These are phyloP conservation scores for Sonneratia caseolaris DNA, from an alignment of 345 rosid genomes.

Conservation along the genomic window DNA sequence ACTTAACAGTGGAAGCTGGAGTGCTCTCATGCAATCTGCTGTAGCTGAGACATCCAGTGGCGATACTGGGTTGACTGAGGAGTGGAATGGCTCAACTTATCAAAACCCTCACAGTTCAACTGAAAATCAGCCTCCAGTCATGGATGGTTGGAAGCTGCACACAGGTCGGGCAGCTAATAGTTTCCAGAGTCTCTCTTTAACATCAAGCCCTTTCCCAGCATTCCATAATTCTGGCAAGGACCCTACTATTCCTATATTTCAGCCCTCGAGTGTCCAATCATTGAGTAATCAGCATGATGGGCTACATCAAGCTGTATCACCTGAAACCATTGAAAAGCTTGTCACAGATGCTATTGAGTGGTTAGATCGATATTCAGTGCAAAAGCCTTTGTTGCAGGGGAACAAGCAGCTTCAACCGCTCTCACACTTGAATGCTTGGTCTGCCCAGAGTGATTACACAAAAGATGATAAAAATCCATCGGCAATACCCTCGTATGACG, in stretches of 20 bases:
- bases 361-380: constrained; percentile 32
- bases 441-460: constrained; percentile 24
- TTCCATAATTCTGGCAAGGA: constrained; percentile 20
- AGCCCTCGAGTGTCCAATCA: constrained; percentile 29
- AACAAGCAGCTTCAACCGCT: constrained; percentile 26
- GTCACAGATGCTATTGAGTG: constrained; percentile 25
- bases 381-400: constrained; percentile 20
- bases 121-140: constrained; percentile 33
- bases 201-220: constrained; percentile 22
- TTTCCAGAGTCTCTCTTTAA: constrained; percentile 31
- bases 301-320: constrained; percentile 24
- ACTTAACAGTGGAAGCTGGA: constrained; percentile 83
- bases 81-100: constrained; percentile 61
- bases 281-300: constrained; percentile 7
- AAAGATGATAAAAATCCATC: constrained; percentile 4
- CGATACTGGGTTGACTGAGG: constrained; percentile 52
- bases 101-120: constrained; percentile 39
- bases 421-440: constrained; percentile 25
- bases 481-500: not conserved
- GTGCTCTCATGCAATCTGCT: constrained; percentile 93
- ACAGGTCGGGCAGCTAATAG: constrained; percentile 35
- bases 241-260: constrained; percentile 39
- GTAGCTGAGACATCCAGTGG: constrained; percentile 78
- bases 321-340: constrained; percentile 29
- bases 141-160: constrained; percentile 40